These are phyloP conservation scores for Coemansia sp. DNA, from an alignment of 192 early-diverging fungal species.

Conservation along the genomic window DNA sequence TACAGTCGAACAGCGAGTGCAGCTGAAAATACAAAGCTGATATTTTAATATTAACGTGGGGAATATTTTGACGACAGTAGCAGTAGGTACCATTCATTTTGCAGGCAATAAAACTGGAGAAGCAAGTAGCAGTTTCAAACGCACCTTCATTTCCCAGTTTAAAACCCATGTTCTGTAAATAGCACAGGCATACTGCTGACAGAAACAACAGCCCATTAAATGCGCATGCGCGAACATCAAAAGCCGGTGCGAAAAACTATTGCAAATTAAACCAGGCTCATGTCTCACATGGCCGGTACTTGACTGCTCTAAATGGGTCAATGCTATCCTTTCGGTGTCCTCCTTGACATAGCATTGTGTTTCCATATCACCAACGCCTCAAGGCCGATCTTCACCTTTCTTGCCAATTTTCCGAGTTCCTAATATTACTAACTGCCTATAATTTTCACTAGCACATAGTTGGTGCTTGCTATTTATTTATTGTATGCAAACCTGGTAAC, in stretches of 20 bases:
- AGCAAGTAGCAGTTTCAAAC: not conserved
- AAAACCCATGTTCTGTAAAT: not conserved
- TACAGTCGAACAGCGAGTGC: no score
- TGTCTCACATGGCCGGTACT: constrained; percentile 6
- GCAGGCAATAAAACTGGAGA: not conserved
- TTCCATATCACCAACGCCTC: constrained; percentile 5
- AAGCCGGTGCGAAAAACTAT: not conserved
- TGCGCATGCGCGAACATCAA: not conserved
- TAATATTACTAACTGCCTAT: not conserved
- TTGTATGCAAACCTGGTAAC: not conserved
- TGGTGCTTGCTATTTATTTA: not conserved
- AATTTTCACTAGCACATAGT: constrained; percentile 1
- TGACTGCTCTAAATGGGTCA: not conserved
- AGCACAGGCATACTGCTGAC: not conserved
- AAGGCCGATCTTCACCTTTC: not conserved
- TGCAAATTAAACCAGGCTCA: constrained; percentile 3
- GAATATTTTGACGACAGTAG: not conserved
- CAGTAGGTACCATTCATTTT: not conserved
- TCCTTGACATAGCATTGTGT: not conserved
- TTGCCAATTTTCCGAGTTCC: not conserved
- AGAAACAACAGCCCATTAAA: constrained; percentile 1
- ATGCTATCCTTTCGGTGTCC: not conserved
- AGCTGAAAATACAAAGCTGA: no score
- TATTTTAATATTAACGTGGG: no score
- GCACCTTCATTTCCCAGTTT: not conserved